A percentile compares a stretch with the other conserved stretches of the same genome.
Evolutionary conservation across 805 yeast species (phyloP).

Genomic region (Vanderwaltozyma verrucispora): DNA sequence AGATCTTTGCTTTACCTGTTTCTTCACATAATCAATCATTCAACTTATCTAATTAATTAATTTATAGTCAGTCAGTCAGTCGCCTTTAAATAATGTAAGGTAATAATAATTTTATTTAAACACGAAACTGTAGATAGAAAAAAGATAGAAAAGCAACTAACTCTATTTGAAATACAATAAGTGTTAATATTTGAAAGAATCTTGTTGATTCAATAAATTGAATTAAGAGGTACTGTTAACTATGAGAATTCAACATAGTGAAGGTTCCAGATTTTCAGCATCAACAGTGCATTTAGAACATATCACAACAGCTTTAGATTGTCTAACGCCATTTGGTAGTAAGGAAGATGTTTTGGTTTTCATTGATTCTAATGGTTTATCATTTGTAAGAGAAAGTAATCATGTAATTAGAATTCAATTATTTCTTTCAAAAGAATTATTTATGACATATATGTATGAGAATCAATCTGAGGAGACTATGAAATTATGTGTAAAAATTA

Average conservation of each 20-base stretch:
- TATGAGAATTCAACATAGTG: neutral
- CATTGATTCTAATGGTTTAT: constrained; percentile 41
- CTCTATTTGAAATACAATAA: too few species aligned
- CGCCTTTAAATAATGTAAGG: too few species aligned
- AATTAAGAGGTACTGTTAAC: too few species aligned
- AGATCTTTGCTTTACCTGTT: too few species aligned
- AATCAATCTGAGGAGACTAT: constrained; percentile 10
- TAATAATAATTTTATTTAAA: too few species aligned
- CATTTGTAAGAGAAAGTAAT: constrained; percentile 39
- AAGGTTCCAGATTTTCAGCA: constrained; percentile 30
- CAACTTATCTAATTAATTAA: too few species aligned
- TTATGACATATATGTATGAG: constrained; percentile 20
- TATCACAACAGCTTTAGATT: constrained; percentile 35
- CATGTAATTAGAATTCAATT: constrained; percentile 31
- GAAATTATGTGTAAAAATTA: constrained; percentile 35
- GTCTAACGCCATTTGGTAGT: constrained; percentile 33
- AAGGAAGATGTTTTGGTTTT: constrained; percentile 31
- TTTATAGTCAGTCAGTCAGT: too few species aligned
- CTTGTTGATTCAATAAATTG: too few species aligned
- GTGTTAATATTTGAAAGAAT: too few species aligned
- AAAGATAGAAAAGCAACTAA: too few species aligned
- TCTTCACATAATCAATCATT: too few species aligned
- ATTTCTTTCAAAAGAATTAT: constrained; percentile 26
- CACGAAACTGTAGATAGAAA: too few species aligned
- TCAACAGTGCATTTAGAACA: constrained; percentile 38